Evolutionary conservation across 768 basidiomycete genomes (phyloP).

Genomic region (Hortiboletus flavorubellus): DNA sequence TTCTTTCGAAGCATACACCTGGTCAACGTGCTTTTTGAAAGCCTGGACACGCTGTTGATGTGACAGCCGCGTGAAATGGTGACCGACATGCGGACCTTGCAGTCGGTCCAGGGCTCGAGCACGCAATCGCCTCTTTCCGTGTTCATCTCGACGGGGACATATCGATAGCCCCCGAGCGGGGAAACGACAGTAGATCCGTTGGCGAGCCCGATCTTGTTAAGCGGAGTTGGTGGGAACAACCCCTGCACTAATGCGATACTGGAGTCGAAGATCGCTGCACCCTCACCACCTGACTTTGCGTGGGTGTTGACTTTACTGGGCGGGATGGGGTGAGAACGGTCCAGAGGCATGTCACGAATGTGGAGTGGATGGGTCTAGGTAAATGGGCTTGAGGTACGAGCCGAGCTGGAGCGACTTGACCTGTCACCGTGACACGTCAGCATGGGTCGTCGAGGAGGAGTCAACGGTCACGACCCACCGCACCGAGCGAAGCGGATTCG

Average conservation of each 20-base stretch:
- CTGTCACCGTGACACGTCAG: conserved; percentile 35
- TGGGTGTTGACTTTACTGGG: conserved; percentile 69
- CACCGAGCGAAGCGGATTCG: conserved; percentile 75
- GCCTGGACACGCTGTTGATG: conserved; percentile 35
- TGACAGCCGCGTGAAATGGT: conserved; percentile 38
- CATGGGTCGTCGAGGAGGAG: neutral
- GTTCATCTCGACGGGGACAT: conserved; percentile 68
- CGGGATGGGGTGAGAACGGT: conserved; percentile 53
- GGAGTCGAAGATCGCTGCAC: conserved; percentile 78
- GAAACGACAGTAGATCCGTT: conserved; percentile 70
- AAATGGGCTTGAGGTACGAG: conserved; percentile 53
- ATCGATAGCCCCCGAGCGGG: conserved; percentile 85
- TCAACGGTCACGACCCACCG: conserved; percentile 40
- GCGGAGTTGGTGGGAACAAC: conserved; percentile 71
- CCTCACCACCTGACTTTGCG: conserved; percentile 80
- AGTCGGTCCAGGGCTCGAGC: conserved; percentile 73
- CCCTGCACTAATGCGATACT: conserved; percentile 81
- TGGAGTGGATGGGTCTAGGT: conserved; percentile 65
- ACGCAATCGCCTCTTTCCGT: conserved; percentile 58
- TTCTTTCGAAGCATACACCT: conserved; percentile 57
- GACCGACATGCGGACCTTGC: conserved; percentile 40
- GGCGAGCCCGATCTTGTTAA: conserved; percentile 69
- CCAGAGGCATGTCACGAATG: conserved; percentile 64
- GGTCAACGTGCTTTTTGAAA: conserved; percentile 63
- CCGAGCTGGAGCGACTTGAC: conserved; percentile 69